These are phyloP conservation scores for Firmiana major DNA, from an alignment of 345 rosid species.

Conservation along the genomic window DNA sequence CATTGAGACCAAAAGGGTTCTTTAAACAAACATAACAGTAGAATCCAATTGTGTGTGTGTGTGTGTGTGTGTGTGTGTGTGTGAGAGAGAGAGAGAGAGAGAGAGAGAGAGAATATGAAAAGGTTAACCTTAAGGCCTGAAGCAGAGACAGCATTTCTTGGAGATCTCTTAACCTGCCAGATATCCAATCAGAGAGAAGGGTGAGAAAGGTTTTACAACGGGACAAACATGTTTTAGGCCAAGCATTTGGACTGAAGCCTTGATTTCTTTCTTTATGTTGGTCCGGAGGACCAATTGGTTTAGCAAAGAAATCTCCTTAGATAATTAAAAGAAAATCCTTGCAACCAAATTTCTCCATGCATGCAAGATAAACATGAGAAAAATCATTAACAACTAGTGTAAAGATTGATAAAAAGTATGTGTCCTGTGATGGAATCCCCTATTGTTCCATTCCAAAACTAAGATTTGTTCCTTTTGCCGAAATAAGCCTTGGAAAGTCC, in stretches of 20 bases:
- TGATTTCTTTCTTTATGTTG: not conserved
- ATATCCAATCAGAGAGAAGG: not conserved
- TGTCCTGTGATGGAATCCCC: not conserved
- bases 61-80: too few relatives aligned
- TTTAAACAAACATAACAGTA: too few relatives aligned
- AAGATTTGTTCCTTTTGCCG: too few relatives aligned
- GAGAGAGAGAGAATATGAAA: not conserved
- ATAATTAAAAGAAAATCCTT: not conserved
- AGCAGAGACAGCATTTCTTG: constrained; percentile 27
- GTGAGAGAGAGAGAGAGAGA: too few relatives aligned
- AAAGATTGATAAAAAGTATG: not conserved
- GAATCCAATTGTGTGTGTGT: not conserved
- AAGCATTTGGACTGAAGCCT: not conserved
- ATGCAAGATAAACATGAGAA: not conserved
- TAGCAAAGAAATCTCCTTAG: not conserved
- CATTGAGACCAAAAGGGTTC: not conserved
- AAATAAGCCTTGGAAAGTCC: too few relatives aligned
- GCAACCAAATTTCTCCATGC: not conserved
- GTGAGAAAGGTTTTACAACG: not conserved
- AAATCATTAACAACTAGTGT: not conserved
- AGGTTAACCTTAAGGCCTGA: constrained; percentile 40
- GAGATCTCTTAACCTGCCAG: constrained; percentile 31
- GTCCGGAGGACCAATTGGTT: not conserved
- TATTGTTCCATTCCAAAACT: not conserved
- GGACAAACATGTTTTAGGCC: not conserved